Evolutionary conservation across 495 filamentous ascomycete species (phyloP), one percentile per base, ranked within the genome.

Genomic region (Mytilinidion resinicola): DNA sequence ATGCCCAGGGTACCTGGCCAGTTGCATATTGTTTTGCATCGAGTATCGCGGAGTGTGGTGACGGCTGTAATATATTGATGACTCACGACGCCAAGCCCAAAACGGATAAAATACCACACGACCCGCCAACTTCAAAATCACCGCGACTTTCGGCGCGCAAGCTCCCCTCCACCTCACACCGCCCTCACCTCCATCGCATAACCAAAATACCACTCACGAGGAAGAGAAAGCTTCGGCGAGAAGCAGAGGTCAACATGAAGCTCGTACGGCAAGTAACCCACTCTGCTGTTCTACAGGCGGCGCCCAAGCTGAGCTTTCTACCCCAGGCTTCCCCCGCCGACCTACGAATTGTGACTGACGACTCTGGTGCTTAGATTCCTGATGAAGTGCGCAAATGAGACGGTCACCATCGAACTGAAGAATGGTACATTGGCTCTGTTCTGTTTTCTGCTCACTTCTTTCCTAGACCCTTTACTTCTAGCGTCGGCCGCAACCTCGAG

Each of bases 311-410:
- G 69, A 71, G 68, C 62, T 53, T 67, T 49, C 54, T 63, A 21
- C 56, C 56, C 57, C 73, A 70, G 69, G 70, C 62, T 62, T 39
- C 53, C 47, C 53, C 42, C 20, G 46, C 42, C 20, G 46, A 34
- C 36, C 17, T 17, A 36, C 55, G 33, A 42, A 60, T 62, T 43
- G 51, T 63, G 69, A 68, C 75, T 79, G 71, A 78, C 69, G 33
- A 59, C 53, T 46, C 33, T 56, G 20, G 33, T 58, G 62, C 64
- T 54, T 72, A 97, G 93, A 65, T 97, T 98, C 72, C 77, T 98
- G 54, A 96, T 97, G 93, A 98, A 97, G 80, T 96, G 90, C 73
- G 83, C 85, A 68, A 97, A 96, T 73, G 93, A 98, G 77, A 95
- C 92, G 57, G 93, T 97, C 57, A 95, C 92, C 9, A 85, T 98